Evolutionary conservation across 495 filamentous ascomycete genomes (phyloP), one percentile per base, ranked within the genome.

Genomic region (Sabuloglossum arenarium): DNA sequence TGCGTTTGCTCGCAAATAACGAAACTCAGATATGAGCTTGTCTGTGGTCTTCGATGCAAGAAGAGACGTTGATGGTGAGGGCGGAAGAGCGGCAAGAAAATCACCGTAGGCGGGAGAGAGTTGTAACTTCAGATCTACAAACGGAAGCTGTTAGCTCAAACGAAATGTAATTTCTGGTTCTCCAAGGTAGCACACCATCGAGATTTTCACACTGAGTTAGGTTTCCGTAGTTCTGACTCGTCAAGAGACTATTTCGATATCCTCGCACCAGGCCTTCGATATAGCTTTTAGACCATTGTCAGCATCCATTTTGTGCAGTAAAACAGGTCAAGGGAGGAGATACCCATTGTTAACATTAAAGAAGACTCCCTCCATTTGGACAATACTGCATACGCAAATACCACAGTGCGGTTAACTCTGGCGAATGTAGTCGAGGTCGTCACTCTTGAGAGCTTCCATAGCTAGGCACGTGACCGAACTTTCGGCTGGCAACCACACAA

Each of bases 181-280:
- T 3, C 19, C 6, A 43, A n/a, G 56, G 37, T 2, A 39, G 19
- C 76, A 60, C 74, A 90, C 91, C 91, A 72, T 98, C 91, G 61
- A 98, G 90, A 51, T 81, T 94, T 70, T 98, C 91, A 80, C 91
- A 99, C 79, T 99, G 91, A 59, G 81, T 91, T 68, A 99, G 74
- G 75, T 97, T 97, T 69, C 73, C 78, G 73, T 99, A 99, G 75
- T 90, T 91, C 69, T 86, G 78, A 70, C 82, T 70, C 56, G 81
- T 97, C 62, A 99, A 78, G 60, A 99, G 84, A 62, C 78, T 78
- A 70, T 99, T 97, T 65, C 90, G 84, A 73, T 97, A 97, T 54
- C 91, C 93, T 62, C 93, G 84, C 59, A 96, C 86, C 67, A 98
- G 83, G 68, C 91, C 91, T 69, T 98, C 91, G 66, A 97, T 82